Percentiles rank a stretch among this genome's conserved stretches.
Conservation (phyloP, 352 stramenopile genomes). For the Phytophthora melonis region DNA sequence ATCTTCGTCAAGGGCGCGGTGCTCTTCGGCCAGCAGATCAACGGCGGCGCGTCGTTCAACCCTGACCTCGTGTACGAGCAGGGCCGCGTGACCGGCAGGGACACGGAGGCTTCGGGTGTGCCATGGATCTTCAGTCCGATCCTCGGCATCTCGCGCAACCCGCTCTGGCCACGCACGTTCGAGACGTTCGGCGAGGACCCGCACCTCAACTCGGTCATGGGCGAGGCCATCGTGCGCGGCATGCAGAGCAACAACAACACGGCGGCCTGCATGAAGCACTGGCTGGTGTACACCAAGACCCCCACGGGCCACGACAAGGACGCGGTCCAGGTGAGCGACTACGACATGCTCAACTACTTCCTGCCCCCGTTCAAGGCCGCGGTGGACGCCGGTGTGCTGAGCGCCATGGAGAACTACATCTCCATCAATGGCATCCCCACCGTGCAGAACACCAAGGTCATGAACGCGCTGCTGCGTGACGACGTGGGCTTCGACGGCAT, state of each 20-base stretch:
- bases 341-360: constrained; percentile 86
- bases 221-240: constrained; percentile 70
- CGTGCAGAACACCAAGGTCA: neutral
- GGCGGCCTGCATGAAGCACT: constrained; percentile 90
- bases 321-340: constrained; percentile 76
- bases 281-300: constrained; percentile 86
- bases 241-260: constrained; percentile 77
- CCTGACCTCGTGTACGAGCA: constrained; percentile 72
- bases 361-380: constrained; percentile 70
- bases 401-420: constrained; percentile 47
- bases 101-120: constrained; percentile 90
- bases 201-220: constrained; percentile 77
- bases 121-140: constrained; percentile 92
- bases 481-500: neutral
- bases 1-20: constrained; percentile 87
- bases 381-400: constrained; percentile 67
- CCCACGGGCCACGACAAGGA: constrained; percentile 84
- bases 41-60: constrained; percentile 91
- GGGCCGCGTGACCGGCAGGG: constrained; percentile 76
- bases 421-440: neutral
- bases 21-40: constrained; percentile 92
- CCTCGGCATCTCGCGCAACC: constrained; percentile 83
- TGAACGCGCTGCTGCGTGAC: neutral
- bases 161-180: constrained; percentile 89
- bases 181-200: constrained; percentile 95